A percentile compares a stretch with the other conserved stretches of the same genome.
Evolutionary conservation across 345 rosid species (phyloP).

Genomic region (Arabis hirsuta): DNA sequence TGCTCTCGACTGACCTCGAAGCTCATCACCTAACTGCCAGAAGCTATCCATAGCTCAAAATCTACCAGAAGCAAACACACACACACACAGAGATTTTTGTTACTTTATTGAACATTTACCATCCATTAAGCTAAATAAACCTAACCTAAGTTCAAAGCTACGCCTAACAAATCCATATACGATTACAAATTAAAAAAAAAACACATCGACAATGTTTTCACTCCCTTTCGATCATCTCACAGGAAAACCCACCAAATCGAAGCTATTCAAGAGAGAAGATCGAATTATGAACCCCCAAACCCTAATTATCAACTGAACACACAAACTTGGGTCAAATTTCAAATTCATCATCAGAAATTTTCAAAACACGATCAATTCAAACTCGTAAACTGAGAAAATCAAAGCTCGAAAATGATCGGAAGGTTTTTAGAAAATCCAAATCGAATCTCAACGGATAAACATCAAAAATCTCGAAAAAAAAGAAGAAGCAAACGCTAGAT

Average conservation of each 20-base stretch:
- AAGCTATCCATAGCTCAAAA: conserved; percentile 55
- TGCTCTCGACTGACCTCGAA: conserved; percentile 83
- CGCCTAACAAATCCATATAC: background rate
- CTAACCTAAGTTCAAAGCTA: no score
- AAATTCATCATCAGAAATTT: background rate
- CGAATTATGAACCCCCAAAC: background rate
- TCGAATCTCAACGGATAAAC: conserved; percentile 5
- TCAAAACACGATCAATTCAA: background rate
- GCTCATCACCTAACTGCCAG: conserved; percentile 97
- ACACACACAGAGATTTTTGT: background rate
- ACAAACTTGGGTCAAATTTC: conserved; percentile 1
- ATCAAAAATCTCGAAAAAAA: background rate
- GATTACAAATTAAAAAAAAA: background rate
- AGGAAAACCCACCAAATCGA: conserved; percentile 4
- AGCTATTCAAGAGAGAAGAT: background rate
- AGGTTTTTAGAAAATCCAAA: background rate
- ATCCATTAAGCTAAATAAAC: no score
- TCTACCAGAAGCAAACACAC: background rate
- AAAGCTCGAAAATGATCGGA: conserved; percentile 21
- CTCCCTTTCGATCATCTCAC: background rate
- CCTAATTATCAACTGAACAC: conserved; percentile 23
- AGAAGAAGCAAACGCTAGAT: background rate
- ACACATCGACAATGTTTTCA: background rate
- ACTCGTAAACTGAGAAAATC: background rate
- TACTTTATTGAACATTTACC: background rate